Conservation (phyloP, 805 yeast species). For the Wickerhamomyces subpelliculosus region DNA sequence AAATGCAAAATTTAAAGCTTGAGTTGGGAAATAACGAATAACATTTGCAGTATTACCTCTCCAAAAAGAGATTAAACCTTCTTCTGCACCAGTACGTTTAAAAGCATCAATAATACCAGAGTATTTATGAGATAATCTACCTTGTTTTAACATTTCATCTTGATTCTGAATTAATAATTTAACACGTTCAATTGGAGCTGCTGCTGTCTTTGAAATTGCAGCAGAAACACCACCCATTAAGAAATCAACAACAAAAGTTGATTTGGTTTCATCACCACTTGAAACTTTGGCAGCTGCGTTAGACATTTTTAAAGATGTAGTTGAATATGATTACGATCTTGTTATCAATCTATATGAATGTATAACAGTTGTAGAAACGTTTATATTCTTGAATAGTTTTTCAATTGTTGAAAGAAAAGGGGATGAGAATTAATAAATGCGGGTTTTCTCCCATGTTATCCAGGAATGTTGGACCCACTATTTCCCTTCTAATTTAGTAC, state of each 20-base stretch:
- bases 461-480: too few species aligned
- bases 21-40: slow-evolving; percentile 96
- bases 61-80: slow-evolving; percentile 89
- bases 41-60: slow-evolving; percentile 98
- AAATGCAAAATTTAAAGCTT: slow-evolving; percentile 94
- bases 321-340: neutral
- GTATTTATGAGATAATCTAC: slow-evolving; percentile 77
- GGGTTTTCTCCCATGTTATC: too few species aligned
- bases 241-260: slow-evolving; percentile 52
- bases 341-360: too few species aligned
- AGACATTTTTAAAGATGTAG: too few species aligned
- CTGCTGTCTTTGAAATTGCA: slow-evolving; percentile 94
- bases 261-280: slow-evolving; percentile 4
- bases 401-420: too few species aligned
- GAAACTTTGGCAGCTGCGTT: neutral
- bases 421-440: too few species aligned
- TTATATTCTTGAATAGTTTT: too few species aligned
- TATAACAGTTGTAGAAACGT: too few species aligned
- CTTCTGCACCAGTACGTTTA: slow-evolving; percentile 83
- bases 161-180: slow-evolving; percentile 91
- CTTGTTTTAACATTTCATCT: slow-evolving; percentile 94
- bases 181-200: slow-evolving; percentile 94
- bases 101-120: slow-evolving; percentile 86
- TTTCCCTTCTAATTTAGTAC: too few species aligned
- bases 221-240: slow-evolving; percentile 98